phyloP scores from a whole-genome alignment of 2,329 filamentous ascomycete species.

The Aureobasidium sp. region DNA sequence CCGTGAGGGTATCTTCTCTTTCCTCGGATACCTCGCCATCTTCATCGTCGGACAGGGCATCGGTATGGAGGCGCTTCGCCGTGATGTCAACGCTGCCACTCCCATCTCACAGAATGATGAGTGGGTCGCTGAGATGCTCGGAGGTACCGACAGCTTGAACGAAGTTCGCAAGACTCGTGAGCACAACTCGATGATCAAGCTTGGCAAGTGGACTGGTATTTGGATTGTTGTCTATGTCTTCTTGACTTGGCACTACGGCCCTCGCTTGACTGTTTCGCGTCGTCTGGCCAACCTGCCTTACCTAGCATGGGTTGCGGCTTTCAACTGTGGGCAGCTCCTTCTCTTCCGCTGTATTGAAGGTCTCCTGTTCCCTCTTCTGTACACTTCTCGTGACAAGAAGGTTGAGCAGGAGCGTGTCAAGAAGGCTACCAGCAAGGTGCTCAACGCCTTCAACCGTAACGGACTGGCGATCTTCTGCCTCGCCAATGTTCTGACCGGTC shows the following conservation, averaged over 20 bases:
- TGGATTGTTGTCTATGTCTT: constrained; percentile 68
- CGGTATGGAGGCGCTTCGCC: constrained; percentile 71
- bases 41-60: constrained; percentile 83
- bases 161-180: constrained; percentile 15
- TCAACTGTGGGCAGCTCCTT: constrained; percentile 77
- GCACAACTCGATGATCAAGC: constrained; percentile 34
- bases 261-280: constrained; percentile 72
- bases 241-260: constrained; percentile 62
- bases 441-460: constrained; percentile 81
- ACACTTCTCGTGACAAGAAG: constrained; percentile 48
- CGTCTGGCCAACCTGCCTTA: constrained; percentile 91
- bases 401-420: constrained; percentile 59
- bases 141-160: constrained; percentile 16
- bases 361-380: constrained; percentile 65
- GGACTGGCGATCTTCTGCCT: constrained; percentile 77
- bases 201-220: constrained; percentile 57
- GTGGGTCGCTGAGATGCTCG: constrained; percentile 32
- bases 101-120: constrained; percentile 30
- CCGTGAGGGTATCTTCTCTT: constrained; percentile 91
- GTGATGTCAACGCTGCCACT: constrained; percentile 28
- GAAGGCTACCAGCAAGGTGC: constrained; percentile 69
- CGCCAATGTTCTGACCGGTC: constrained; percentile 81
- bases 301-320: constrained; percentile 84
- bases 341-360: constrained; percentile 73
- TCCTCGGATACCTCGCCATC: constrained; percentile 87